Conservation (phyloP, 306 rosid species). For the Ormosia emarginata region DNA sequence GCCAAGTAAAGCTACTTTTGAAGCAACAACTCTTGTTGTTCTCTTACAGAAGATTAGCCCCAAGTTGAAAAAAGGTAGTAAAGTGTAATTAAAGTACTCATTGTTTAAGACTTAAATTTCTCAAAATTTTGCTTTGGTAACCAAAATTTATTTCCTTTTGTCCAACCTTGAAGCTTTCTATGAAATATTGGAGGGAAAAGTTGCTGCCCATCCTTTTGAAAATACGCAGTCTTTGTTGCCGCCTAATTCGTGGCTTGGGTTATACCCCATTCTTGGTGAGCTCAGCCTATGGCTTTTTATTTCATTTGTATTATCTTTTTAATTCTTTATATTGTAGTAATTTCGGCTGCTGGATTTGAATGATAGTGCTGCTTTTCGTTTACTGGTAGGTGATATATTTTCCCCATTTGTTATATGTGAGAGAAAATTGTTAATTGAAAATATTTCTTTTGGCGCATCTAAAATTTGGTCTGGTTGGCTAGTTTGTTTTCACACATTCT, state of each 20-base stretch:
- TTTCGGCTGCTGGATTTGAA: constrained; percentile 17
- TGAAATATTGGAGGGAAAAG: constrained; percentile 87
- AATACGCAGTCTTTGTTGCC: constrained; percentile 93
- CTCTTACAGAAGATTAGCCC: too few species aligned
- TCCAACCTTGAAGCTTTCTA: constrained; percentile 69
- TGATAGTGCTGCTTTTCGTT: neutral
- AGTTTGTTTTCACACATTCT: neutral
- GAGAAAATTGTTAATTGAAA: neutral
- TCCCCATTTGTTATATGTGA: neutral
- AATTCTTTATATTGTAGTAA: neutral
- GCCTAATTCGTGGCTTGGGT: constrained; percentile 92
- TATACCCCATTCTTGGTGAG: constrained; percentile 87
- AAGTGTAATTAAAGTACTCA: too few species aligned
- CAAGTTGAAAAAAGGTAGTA: too few species aligned
- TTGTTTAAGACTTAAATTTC: too few species aligned
- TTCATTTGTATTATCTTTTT: neutral
- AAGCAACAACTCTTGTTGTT: too few species aligned
- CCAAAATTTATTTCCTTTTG: neutral
- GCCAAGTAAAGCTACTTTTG: too few species aligned
- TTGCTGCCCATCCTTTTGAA: constrained; percentile 97
- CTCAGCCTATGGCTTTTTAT: constrained; percentile 7
- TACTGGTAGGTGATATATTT: constrained; percentile 4
- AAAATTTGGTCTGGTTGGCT: constrained; percentile 5
- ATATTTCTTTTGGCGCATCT: neutral
- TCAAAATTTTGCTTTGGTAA: neutral